phyloP scores from a whole-genome alignment of 192 early-diverging fungal genomes.

The Linnemannia zychae region DNA sequence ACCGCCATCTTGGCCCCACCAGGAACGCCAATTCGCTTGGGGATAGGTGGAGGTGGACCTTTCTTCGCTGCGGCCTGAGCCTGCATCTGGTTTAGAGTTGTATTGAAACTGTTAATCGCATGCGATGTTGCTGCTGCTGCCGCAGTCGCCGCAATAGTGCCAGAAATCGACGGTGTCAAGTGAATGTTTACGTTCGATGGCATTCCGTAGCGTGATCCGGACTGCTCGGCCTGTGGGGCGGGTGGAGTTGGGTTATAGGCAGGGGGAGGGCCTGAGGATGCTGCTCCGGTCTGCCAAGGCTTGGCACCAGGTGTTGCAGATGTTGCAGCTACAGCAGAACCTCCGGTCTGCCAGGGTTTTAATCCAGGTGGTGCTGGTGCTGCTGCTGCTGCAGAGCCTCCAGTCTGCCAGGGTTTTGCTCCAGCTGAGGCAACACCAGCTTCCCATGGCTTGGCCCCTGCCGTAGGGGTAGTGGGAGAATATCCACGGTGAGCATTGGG shows the following conservation, averaged over 20 bases:
- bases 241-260: constrained; percentile 30
- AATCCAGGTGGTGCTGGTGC: constrained; percentile 11
- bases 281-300: constrained; percentile 11
- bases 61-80: constrained; percentile 30
- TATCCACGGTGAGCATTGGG: constrained; percentile 4
- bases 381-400: background rate
- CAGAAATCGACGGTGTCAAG: constrained; percentile 30
- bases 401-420: constrained; percentile 48
- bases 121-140: constrained; percentile 43
- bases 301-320: constrained; percentile 1
- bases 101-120: constrained; percentile 20
- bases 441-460: constrained; percentile 32
- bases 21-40: constrained; percentile 32
- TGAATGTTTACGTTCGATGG: constrained; percentile 36
- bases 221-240: constrained; percentile 6
- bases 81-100: constrained; percentile 11
- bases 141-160: constrained; percentile 29
- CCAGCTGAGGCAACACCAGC: constrained; percentile 25
- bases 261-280: constrained; percentile 23
- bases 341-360: constrained; percentile 28
- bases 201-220: constrained; percentile 15
- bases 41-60: constrained; percentile 52
- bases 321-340: too few relatives aligned
- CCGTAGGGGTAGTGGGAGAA: constrained; percentile 8
- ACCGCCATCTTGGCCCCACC: constrained; percentile 61